Percentiles rank a stretch among this genome's conserved stretches.
Evolutionary conservation across 768 basidiomycete genomes (phyloP).

Genomic region (Kwoniella sp.): DNA sequence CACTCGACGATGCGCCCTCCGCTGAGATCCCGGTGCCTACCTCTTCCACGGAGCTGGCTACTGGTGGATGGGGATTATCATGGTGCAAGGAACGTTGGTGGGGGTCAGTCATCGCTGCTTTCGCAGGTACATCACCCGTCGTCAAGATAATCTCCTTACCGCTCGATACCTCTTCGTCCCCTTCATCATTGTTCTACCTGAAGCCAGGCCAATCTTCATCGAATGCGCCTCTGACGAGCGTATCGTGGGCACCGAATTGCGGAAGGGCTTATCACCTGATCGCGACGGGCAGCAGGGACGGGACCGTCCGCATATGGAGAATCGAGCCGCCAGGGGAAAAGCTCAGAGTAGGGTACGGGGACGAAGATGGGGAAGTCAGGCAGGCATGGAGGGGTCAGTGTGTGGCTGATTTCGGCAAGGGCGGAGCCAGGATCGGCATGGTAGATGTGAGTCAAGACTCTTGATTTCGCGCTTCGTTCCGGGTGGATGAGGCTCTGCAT

Average conservation of each 20-base stretch:
- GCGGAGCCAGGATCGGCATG: slow-evolving; percentile 69
- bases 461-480: slow-evolving; percentile 60
- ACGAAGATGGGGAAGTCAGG: slow-evolving; percentile 32
- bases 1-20: slow-evolving; percentile 15
- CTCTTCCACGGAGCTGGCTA: slow-evolving; percentile 63
- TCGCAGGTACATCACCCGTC: slow-evolving; percentile 70
- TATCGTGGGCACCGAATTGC: slow-evolving; percentile 92
- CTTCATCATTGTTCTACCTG: slow-evolving; percentile 74
- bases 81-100: slow-evolving; percentile 98
- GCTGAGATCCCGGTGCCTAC: neutral
- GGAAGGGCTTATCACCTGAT: slow-evolving; percentile 93
- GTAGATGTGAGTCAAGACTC: slow-evolving; percentile 78
- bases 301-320: slow-evolving; percentile 86
- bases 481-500: slow-evolving; percentile 76
- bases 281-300: slow-evolving; percentile 85
- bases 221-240: slow-evolving; percentile 70
- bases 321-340: slow-evolving; percentile 62
- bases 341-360: slow-evolving; percentile 41
- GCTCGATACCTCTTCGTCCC: slow-evolving; percentile 60
- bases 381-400: slow-evolving; percentile 70
- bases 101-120: slow-evolving; percentile 84
- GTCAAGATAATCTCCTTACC: slow-evolving; percentile 67
- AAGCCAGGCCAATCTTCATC: slow-evolving; percentile 63
- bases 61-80: slow-evolving; percentile 88
- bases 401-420: slow-evolving; percentile 69